These are phyloP conservation scores for Neonectria neomacrospora DNA, from an alignment of 2,329 filamentous ascomycete genomes.

Conservation along the genomic window DNA sequence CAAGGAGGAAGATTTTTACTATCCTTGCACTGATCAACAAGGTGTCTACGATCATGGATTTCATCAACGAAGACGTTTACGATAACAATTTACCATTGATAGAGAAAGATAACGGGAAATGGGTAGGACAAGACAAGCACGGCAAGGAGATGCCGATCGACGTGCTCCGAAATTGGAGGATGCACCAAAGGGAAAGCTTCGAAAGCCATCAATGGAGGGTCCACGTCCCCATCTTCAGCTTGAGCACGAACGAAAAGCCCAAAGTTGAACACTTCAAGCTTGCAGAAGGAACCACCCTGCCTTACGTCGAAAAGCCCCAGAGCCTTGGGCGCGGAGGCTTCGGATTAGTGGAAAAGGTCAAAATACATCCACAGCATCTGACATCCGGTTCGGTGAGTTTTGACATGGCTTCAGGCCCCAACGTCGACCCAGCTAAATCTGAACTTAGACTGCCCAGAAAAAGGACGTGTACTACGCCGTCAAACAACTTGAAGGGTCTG, in stretches of 20 bases:
- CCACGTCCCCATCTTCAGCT: not conserved
- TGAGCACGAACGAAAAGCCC: not conserved
- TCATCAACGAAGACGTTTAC: conserved; percentile 12
- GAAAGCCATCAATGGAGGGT: not conserved
- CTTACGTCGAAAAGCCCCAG: not conserved
- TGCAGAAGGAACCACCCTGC: not conserved
- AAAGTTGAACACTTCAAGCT: not conserved
- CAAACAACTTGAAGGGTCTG: not conserved
- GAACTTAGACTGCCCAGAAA: not conserved
- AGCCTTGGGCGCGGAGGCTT: not conserved
- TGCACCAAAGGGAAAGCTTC: not conserved
- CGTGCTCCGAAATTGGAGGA: conserved; percentile 1
- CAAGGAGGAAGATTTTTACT: conserved; percentile 1
- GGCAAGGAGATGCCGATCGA: not conserved
- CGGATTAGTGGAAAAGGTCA: not conserved
- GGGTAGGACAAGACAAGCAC: not conserved
- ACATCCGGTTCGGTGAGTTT: not conserved
- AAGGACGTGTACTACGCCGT: not conserved
- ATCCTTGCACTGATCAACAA: not conserved
- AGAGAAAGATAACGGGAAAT: not conserved
- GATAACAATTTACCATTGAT: conserved; percentile 19
- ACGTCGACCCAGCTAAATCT: too few relatives aligned
- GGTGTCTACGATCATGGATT: not conserved
- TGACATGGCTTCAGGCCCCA: too few relatives aligned
- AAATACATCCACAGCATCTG: not conserved